phyloP scores from a whole-genome alignment of 2,329 filamentous ascomycete genomes.

The Ploettnerulaceae sp. region DNA sequence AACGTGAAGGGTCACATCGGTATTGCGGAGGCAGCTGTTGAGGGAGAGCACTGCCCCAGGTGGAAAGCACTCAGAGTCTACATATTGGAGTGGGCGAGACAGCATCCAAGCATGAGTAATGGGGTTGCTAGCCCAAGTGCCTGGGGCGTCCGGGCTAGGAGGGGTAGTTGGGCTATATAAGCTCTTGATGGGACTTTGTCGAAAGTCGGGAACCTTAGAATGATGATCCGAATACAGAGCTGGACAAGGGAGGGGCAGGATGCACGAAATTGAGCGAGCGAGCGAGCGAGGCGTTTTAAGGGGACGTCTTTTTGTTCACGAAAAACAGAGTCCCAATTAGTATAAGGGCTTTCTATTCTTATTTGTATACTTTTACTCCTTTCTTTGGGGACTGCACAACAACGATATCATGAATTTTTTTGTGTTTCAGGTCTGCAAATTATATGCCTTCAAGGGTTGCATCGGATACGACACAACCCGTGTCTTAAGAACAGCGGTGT shows the following conservation, averaged over 20 bases:
- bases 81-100: constrained; percentile 82
- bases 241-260: background rate
- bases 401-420: no score
- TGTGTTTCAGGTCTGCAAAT: no score
- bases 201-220: background rate
- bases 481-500: no score
- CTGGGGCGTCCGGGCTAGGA: constrained; percentile 63
- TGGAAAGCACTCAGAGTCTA: constrained; percentile 84
- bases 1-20: constrained; percentile 71
- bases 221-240: background rate
- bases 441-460: no score
- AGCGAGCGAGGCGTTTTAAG: constrained; percentile 3
- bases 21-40: constrained; percentile 41
- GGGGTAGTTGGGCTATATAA: constrained; percentile 70
- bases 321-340: background rate
- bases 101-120: constrained; percentile 68
- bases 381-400: no score
- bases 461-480: no score
- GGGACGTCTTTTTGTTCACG: background rate
- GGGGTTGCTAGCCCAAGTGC: constrained; percentile 49
- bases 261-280: constrained; percentile 2
- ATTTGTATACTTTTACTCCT: background rate
- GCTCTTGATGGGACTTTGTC: constrained; percentile 23
- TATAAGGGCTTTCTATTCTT: background rate
- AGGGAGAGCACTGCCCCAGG: constrained; percentile 50